Percentiles rank a stretch among this genome's conserved stretches.
These are phyloP conservation scores for Fomitopsis palustris DNA, from an alignment of 1,284 basidiomycete genomes.

Conservation along the genomic window DNA sequence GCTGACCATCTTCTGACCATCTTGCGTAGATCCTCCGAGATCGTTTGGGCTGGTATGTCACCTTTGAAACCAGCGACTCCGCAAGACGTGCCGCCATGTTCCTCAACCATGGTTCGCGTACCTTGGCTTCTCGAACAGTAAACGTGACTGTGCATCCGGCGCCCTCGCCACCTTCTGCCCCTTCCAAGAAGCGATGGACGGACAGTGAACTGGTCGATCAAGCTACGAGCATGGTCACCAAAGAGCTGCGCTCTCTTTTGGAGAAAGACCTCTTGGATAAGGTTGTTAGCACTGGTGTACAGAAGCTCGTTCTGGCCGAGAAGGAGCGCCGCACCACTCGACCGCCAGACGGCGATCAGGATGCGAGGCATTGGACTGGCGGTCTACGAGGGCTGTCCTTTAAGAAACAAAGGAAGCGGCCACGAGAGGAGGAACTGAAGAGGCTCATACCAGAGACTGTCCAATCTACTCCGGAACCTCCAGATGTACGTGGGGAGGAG, in stretches of 20 bases:
- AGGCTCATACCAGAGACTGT: conserved; percentile 5
- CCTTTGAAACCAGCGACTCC: conserved; percentile 54
- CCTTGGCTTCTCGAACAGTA: conserved; percentile 58
- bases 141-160: conserved; percentile 53
- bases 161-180: conserved; percentile 31
- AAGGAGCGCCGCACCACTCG: conserved; percentile 32
- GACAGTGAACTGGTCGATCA: conserved; percentile 57
- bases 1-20: not conserved
- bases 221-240: conserved; percentile 58
- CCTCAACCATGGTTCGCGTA: conserved; percentile 46
- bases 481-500: not conserved
- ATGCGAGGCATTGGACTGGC: conserved; percentile 2
- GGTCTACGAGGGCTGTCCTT: conserved; percentile 67
- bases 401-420: conserved; percentile 55
- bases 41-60: conserved; percentile 65
- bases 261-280: conserved; percentile 70
- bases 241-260: conserved; percentile 58
- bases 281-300: conserved; percentile 55
- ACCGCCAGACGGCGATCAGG: conserved; percentile 17
- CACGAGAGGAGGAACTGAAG: conserved; percentile 31
- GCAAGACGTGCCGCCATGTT: conserved; percentile 62
- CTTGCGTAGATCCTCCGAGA: conserved; percentile 62
- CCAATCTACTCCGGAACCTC: not conserved
- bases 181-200: conserved; percentile 47
- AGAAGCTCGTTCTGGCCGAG: conserved; percentile 50